Conservation (phyloP, 768 basidiomycete genomes). For the Russula dissimulans region DNA sequence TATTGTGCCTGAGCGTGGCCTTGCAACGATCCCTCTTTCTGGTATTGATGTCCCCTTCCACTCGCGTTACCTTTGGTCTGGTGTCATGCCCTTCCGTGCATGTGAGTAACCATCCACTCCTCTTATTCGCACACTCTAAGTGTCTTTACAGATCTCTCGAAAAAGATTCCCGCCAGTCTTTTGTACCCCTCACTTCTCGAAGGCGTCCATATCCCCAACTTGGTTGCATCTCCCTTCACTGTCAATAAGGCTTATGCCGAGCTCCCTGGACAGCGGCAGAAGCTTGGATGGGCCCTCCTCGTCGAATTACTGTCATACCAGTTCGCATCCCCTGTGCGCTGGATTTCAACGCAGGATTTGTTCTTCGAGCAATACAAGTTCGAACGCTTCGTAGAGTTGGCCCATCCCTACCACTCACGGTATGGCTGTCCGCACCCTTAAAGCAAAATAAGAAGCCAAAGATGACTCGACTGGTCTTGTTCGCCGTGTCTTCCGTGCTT, state of each 20-base stretch:
- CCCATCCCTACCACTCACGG: constrained; percentile 94
- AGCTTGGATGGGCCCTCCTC: constrained; percentile 90
- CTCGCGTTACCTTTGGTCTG: constrained; percentile 97
- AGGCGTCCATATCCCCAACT: constrained; percentile 94
- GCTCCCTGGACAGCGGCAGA: constrained; percentile 75
- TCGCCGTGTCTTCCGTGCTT: constrained; percentile 81
- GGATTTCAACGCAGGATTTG: constrained; percentile 99
- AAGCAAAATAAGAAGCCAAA: constrained; percentile 85
- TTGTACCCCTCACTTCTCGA: constrained; percentile 92
- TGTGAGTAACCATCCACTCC: constrained; percentile 45
- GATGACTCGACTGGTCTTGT: constrained; percentile 78
- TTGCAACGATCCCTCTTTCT: constrained; percentile 89
- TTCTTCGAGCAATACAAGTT: constrained; percentile 76
- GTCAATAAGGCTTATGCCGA: constrained; percentile 79
- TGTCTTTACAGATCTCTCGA: constrained; percentile 65
- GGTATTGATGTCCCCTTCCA: constrained; percentile 99
- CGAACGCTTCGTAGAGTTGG: constrained; percentile 94
- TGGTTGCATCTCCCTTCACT: constrained; percentile 82
- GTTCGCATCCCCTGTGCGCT: constrained; percentile 95
- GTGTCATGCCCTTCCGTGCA: constrained; percentile 94
- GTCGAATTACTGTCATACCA: constrained; percentile 97
- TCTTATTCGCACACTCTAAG: not conserved
- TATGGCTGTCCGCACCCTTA: constrained; percentile 84
- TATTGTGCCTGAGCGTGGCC: constrained; percentile 93
- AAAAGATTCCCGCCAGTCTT: constrained; percentile 90